Conservation (phyloP, 495 filamentous ascomycete genomes). For the Elaphomyces granulatus region DNA sequence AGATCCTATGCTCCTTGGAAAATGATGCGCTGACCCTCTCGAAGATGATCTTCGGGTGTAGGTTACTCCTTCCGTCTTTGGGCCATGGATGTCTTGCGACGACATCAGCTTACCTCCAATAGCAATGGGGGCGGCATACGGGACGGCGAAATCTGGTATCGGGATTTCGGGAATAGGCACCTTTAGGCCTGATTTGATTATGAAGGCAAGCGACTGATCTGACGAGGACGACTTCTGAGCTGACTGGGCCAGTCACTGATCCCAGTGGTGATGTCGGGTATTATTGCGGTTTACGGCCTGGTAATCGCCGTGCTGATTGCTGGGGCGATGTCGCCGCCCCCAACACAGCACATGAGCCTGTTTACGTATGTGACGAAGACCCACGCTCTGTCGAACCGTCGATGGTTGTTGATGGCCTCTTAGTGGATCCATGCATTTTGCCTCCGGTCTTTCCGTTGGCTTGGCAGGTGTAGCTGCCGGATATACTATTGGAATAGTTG, state of each 20-base stretch:
- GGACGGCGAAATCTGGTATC: conserved; percentile 92
- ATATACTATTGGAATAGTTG: conserved; percentile 91
- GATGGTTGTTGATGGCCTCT: conserved; percentile 10
- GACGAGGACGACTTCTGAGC: neutral
- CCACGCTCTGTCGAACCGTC: neutral
- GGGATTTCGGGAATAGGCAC: conserved; percentile 91
- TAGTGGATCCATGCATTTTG: conserved; percentile 86
- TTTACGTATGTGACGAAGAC: conserved; percentile 62
- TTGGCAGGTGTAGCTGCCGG: conserved; percentile 89
- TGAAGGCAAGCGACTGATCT: conserved; percentile 61
- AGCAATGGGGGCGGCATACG: conserved; percentile 92
- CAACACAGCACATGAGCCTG: conserved; percentile 50
- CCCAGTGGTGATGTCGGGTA: conserved; percentile 98
- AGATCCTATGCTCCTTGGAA: neutral
- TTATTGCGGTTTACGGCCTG: conserved; percentile 94
- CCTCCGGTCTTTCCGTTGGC: conserved; percentile 80
- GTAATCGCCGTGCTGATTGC: conserved; percentile 93
- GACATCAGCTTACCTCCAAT: conserved; percentile 14
- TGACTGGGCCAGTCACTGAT: conserved; percentile 58
- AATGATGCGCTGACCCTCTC: conserved; percentile 13
- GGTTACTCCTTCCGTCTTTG: too few species aligned
- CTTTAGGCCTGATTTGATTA: conserved; percentile 88
- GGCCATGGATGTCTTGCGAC: too few species aligned
- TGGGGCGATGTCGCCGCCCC: conserved; percentile 58
- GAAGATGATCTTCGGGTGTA: conserved; percentile 85